Conservation (phyloP, 1,284 basidiomycete species). For the Lentinus polychrous region DNA sequence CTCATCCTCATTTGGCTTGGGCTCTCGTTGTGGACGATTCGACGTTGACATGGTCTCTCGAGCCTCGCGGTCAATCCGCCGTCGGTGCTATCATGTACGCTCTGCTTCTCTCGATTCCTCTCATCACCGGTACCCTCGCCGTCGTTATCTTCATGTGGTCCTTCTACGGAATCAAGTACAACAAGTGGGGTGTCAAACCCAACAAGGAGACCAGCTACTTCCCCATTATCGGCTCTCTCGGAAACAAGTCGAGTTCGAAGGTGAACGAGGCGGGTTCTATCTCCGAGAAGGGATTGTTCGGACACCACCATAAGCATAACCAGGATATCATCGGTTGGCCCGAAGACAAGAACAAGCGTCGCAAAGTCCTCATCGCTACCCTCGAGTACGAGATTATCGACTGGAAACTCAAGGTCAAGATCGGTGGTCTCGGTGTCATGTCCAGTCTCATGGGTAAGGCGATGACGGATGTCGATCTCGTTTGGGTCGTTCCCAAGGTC, state of each 20-base stretch:
- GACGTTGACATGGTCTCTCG: constrained; percentile 68
- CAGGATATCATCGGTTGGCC: constrained; percentile 85
- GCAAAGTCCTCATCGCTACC: constrained; percentile 85
- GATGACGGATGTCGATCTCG: constrained; percentile 89
- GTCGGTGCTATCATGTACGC: constrained; percentile 83
- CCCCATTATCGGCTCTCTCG: constrained; percentile 63
- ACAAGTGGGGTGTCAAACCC: constrained; percentile 81
- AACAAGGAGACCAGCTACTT: constrained; percentile 64
- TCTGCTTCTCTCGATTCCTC: constrained; percentile 71
- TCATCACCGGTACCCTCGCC: constrained; percentile 78
- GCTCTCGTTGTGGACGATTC: constrained; percentile 73
- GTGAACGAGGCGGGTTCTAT: constrained; percentile 40
- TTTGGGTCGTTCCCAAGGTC: constrained; percentile 92
- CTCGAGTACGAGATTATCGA: constrained; percentile 94
- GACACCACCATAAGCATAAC: constrained; percentile 40
- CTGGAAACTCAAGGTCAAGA: constrained; percentile 96
- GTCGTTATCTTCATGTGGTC: constrained; percentile 88
- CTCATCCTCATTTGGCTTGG: constrained; percentile 80
- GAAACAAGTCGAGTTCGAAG: constrained; percentile 61
- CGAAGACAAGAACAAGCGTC: constrained; percentile 81
- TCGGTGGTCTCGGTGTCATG: constrained; percentile 95
- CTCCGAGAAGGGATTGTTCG: constrained; percentile 56
- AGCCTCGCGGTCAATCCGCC: constrained; percentile 74
- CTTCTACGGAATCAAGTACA: constrained; percentile 92
- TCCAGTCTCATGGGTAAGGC: constrained; percentile 94